Base-by-base conservation (phyloP, 768 basidiomycete genomes). In the Phaeotremella fagi region DNA sequence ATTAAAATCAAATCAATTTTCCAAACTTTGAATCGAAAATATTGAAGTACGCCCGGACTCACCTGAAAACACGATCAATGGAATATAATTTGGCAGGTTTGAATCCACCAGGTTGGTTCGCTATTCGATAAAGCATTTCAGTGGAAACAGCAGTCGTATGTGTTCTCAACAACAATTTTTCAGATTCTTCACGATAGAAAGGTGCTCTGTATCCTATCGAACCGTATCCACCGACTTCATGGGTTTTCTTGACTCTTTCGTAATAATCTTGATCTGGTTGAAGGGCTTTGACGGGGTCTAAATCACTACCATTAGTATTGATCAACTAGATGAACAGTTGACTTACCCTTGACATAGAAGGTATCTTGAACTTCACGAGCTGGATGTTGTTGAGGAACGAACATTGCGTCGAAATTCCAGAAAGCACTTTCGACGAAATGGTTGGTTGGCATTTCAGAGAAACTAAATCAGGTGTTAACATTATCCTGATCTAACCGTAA, bases 331-430 rank as follows among this genome's bases (percentile, higher is more conserved):
- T 33, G 49, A 29, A 27, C 15, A 3, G 24, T 25, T 7, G 22
- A 31, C 75, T 57, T 64, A 84, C 90, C 90, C 50, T 94, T 95
- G 25, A 98, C 80, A 75, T 97, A 99, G 81, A 99, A 99, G 4
- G 95, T 99, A 68, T 99, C 95, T 75, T 99, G 95, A 44, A 97
- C 71, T 60, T 99, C 95, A 67, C 95, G 84, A 12, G 95, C 95
- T 5, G 95, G 95, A 78, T 99, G 95, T 73, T 98, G 94, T 70
- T 99, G 95, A 0, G 95, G 95, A 0, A 99, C 95, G 75, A 94
- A 99, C 60, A 99, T 80, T 1, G 92, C 84, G 74, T 99, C 95
- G 76, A 99, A 98, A 73, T 91, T 95, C 95, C 95, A 99, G 81
- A 98, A 99, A 29, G 87, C 88, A 20, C 90, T 94, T 76, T 99